Conservation (phyloP, 306 rosid genomes). For the Oxytropis ochrocephala region DNA sequence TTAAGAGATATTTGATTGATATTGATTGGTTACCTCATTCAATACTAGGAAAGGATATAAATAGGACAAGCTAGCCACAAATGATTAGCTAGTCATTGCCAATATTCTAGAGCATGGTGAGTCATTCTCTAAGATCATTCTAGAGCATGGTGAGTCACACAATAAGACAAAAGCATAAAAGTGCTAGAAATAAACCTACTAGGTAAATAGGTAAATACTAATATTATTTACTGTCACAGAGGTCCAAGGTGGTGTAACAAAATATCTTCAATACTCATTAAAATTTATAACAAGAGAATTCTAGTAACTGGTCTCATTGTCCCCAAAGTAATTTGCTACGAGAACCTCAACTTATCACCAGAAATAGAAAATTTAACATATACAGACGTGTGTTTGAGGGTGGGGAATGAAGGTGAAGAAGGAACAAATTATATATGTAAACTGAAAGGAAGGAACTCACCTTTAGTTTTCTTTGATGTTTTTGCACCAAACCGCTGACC, state of each 20-base stretch:
- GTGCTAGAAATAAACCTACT: no score
- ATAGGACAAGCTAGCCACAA: no score
- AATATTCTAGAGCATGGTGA: no score
- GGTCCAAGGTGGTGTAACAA: not conserved
- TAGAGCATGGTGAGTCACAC: no score
- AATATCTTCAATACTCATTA: not conserved
- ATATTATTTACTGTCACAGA: no score
- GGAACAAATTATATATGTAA: not conserved
- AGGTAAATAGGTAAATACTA: no score
- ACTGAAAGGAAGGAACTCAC: conserved; percentile 33
- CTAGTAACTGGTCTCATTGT: not conserved
- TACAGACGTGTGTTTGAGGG: not conserved
- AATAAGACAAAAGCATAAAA: no score
- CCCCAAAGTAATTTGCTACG: not conserved
- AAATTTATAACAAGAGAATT: not conserved
- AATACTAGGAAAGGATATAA: no score
- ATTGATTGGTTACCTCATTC: no score
- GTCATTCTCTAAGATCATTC: no score
- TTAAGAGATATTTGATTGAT: no score
- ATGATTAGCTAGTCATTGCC: no score
- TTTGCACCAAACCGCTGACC: conserved; percentile 34
- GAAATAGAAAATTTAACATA: not conserved
- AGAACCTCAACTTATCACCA: not conserved
- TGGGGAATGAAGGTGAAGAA: not conserved
- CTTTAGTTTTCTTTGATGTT: conserved; percentile 46